These are phyloP conservation scores for Botrytis hyacinthi DNA, from an alignment of 2,329 filamentous ascomycete species.

Conservation along the genomic window DNA sequence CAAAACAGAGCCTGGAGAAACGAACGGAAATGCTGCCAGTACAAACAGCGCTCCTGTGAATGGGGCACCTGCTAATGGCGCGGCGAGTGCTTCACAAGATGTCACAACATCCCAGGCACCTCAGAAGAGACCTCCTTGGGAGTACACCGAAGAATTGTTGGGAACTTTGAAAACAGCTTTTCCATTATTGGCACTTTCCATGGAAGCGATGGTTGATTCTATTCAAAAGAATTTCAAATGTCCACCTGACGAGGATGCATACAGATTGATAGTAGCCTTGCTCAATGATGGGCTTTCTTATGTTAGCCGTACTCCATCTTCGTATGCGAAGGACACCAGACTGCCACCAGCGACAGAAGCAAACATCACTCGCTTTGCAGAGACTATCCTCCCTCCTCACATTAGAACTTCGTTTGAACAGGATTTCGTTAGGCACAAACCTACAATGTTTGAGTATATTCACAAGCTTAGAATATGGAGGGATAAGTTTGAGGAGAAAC, in stretches of 20 bases:
- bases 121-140: conserved; percentile 79
- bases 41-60: conserved; percentile 23
- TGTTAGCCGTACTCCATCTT: conserved; percentile 79
- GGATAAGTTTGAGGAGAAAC: conserved; percentile 96
- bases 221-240: conserved; percentile 99
- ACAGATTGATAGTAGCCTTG: conserved; percentile 92
- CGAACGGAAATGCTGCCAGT: conserved; percentile 23
- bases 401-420: conserved; percentile 95
- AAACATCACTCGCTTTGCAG: conserved; percentile 94
- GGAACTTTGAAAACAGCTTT: conserved; percentile 95
- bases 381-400: conserved; percentile 90
- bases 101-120: conserved; percentile 20
- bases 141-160: conserved; percentile 94
- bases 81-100: conserved; percentile 33
- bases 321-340: conserved; percentile 89
- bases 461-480: conserved; percentile 94
- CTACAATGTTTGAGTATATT: conserved; percentile 98
- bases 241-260: conserved; percentile 95
- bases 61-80: conserved; percentile 46
- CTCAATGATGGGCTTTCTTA: conserved; percentile 94
- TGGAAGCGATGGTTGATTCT: conserved; percentile 99
- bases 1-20: conserved; percentile 36
- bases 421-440: conserved; percentile 95
- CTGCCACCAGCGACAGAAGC: conserved; percentile 86
- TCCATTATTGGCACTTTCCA: conserved; percentile 88